phyloP scores from a whole-genome alignment of 345 rosid genomes.

The Lagerstroemia speciosa region DNA sequence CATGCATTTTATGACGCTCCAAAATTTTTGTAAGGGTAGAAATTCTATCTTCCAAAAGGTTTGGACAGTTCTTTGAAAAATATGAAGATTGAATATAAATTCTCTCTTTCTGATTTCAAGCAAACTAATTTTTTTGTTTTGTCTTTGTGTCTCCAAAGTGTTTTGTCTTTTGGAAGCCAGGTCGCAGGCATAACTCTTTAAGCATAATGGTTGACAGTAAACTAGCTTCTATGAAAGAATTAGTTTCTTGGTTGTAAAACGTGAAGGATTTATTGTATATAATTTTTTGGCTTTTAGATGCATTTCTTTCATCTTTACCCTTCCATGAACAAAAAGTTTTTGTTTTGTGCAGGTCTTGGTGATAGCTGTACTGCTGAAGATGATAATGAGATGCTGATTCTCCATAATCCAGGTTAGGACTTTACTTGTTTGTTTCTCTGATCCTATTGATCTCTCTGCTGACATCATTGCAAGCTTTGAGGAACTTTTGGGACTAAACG shows the following conservation, averaged over 20 bases:
- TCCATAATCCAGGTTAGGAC: slow-evolving; percentile 75
- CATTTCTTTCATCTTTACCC: not conserved
- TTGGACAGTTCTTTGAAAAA: not conserved
- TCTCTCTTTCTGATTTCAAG: not conserved
- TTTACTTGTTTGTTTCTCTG: not conserved
- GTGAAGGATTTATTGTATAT: too few relatives aligned
- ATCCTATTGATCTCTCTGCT: not conserved
- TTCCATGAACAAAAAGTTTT: not conserved
- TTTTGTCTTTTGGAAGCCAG: not conserved
- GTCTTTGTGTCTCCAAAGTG: not conserved
- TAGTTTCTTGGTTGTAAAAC: not conserved
- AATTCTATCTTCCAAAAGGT: not conserved
- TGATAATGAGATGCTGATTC: slow-evolving; percentile 85
- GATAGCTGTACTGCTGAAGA: slow-evolving; percentile 76
- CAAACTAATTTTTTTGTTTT: not conserved
- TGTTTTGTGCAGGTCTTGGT: slow-evolving; percentile 69
- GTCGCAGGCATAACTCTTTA: not conserved
- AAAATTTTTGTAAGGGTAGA: not conserved
- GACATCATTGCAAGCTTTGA: not conserved
- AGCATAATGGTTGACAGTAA: not conserved
- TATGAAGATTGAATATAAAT: not conserved
- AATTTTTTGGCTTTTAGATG: not conserved
- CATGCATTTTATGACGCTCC: not conserved
- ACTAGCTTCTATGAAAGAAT: not conserved
- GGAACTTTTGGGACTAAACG: not conserved